A percentile compares a stretch with the other conserved stretches of the same genome.
These are phyloP conservation scores for Zelopaecilomyces penicillatus DNA, from an alignment of 2,329 filamentous ascomycete genomes.

Conservation along the genomic window DNA sequence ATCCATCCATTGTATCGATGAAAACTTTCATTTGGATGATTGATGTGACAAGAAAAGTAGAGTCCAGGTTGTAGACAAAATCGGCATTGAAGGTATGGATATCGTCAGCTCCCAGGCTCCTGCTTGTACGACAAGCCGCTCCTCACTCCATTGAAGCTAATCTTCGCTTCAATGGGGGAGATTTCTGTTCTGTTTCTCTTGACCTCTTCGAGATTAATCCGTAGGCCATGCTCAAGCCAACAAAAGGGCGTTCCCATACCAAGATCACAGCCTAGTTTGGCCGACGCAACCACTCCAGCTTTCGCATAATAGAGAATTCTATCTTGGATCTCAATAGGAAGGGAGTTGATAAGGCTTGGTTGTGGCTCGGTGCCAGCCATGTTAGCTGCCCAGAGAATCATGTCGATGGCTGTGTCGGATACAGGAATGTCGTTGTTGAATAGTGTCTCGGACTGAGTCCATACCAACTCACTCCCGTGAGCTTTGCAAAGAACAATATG, in stretches of 20 bases:
- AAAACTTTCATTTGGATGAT: no score
- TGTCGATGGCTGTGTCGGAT: conserved; percentile 11
- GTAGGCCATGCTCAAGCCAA: conserved; percentile 9
- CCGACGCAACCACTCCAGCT: conserved; percentile 6
- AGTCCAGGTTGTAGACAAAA: no score
- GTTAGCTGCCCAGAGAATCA: conserved; percentile 12
- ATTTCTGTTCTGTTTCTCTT: conserved; percentile 9
- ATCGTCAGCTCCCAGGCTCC: conserved; percentile 4
- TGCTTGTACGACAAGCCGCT: conserved; percentile 11
- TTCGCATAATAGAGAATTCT: conserved; percentile 9
- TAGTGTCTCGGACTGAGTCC: conserved; percentile 7
- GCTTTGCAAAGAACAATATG: conserved; percentile 11
- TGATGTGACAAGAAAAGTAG: no score
- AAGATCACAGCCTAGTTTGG: conserved; percentile 10
- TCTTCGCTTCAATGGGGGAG: conserved; percentile 11
- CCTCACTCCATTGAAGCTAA: conserved; percentile 9
- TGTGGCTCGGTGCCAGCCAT: background rate
- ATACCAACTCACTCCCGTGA: background rate
- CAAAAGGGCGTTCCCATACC: conserved; percentile 6
- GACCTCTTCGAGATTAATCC: conserved; percentile 8
- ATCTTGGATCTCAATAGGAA: conserved; percentile 14
- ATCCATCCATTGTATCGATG: no score
- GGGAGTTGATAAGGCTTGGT: conserved; percentile 5
- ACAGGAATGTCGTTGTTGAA: conserved; percentile 2
- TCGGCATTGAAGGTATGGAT: no score